These are phyloP conservation scores for Pyrrhoderma lamaoense DNA, from an alignment of 1,284 basidiomycete genomes.

Conservation along the genomic window DNA sequence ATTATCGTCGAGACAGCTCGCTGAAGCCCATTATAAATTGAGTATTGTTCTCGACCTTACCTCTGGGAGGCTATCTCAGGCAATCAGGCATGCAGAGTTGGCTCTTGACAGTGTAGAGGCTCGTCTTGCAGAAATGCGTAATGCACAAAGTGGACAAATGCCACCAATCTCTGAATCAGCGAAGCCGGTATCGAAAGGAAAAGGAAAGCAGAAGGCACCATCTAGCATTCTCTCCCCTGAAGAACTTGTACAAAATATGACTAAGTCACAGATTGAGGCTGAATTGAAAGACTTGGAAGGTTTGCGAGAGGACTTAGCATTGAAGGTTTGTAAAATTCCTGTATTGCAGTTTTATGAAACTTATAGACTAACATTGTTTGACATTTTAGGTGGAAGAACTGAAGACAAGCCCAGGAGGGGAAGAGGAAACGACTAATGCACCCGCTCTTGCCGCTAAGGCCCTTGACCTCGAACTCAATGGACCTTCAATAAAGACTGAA, in stretches of 20 bases:
- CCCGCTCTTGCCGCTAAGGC: slow-evolving; percentile 60
- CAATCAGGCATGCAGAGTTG: slow-evolving; percentile 71
- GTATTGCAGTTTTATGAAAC: not conserved
- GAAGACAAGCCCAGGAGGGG: slow-evolving; percentile 65
- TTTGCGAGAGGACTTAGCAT: slow-evolving; percentile 71
- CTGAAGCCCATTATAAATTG: slow-evolving; percentile 85
- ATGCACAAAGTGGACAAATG: slow-evolving; percentile 40
- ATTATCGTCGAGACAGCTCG: slow-evolving; percentile 75
- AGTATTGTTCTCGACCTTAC: slow-evolving; percentile 85
- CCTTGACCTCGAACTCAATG: slow-evolving; percentile 60
- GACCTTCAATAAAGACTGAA: slow-evolving; percentile 25
- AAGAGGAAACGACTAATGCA: slow-evolving; percentile 39
- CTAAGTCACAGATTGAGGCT: slow-evolving; percentile 57
- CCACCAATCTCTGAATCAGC: slow-evolving; percentile 22
- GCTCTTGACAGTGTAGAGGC: slow-evolving; percentile 70
- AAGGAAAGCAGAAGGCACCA: slow-evolving; percentile 61
- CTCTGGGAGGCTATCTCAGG: slow-evolving; percentile 69
- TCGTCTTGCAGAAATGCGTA: slow-evolving; percentile 57
- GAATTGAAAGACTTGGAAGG: slow-evolving; percentile 73
- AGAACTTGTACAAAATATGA: slow-evolving; percentile 53
- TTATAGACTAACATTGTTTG: not conserved
- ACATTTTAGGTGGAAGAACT: slow-evolving; percentile 71
- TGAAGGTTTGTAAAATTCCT: slow-evolving; percentile 50
- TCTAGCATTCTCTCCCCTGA: slow-evolving; percentile 37
- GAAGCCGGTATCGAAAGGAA: slow-evolving; percentile 33